Evolutionary conservation across 176 grass and related monocot species (phyloP), one percentile per base, ranked within the genome.

Genomic region (Ananas comosus): DNA sequence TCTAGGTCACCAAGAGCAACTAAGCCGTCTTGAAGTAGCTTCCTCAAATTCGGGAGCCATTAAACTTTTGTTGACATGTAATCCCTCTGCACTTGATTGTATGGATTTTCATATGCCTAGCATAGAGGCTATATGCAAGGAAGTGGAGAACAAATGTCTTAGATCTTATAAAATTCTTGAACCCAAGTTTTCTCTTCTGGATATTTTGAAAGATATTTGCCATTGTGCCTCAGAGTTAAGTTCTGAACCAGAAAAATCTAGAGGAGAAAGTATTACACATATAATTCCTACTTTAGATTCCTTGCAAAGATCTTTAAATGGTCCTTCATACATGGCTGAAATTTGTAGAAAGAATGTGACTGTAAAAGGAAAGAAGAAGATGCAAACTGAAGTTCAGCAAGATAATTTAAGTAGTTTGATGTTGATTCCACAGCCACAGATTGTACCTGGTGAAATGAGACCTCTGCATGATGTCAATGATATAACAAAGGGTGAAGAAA

Each of bases 401-500:
- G 21, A 21, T 9, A 80, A 65, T 70, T 70, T 68, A 74, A 65
- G 47, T 12, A 76, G 69, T 76, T 70, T 80, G 61, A 75, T 68
- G 56, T 9, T 78, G 56, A 48, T 79, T 81, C 78, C 61, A 65
- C 22, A 68, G 28, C 71, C 75, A 52, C 49, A 68, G 49, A 47
- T 51, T 47, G 27, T 13, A 3, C 52, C 27, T 53, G 50, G 56
- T 66, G 64, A 53, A 68, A 64, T 56, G 10, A 72, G 70, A 80
- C 85, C 72, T 29, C 50, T 23, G 23, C 81, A 87, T 82, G 75
- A 87, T 97, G 16, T 72, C 48, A 78, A 88, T 48, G 93, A 97
- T 53, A 92, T 97, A 87, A 52, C 86, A 24, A 89, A 83, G 72
- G 94, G 94, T 3, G 79, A 92, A 85, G 94, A 97, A 67, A 48